Conservation (phyloP, 805 yeast species). For the Lipomyces sp. region DNA sequence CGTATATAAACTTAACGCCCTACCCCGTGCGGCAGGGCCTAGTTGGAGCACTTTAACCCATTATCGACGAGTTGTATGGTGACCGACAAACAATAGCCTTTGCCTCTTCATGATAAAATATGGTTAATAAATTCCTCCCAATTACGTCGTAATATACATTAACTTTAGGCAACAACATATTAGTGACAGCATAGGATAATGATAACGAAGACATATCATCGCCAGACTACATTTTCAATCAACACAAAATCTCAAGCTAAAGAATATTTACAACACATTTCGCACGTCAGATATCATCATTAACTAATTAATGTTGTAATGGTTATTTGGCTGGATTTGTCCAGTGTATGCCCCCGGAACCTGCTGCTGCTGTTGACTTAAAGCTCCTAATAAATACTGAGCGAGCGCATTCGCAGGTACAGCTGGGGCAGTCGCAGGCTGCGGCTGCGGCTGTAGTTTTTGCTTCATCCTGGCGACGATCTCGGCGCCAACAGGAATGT, state of each 20-base stretch:
- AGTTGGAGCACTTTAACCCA: no score
- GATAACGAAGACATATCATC: neutral
- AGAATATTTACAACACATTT: neutral
- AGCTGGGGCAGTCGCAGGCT: constrained; percentile 10
- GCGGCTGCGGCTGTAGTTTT: constrained; percentile 20
- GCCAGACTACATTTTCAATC: neutral
- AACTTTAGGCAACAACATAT: neutral
- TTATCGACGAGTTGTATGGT: no score
- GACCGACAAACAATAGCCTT: no score
- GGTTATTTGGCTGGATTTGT: neutral
- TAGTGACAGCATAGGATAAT: neutral
- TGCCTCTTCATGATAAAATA: no score
- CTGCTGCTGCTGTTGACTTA: constrained; percentile 37
- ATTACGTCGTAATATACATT: neutral
- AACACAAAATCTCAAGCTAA: neutral
- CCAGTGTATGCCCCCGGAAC: constrained; percentile 8
- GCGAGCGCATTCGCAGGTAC: constrained; percentile 61
- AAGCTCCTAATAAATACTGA: constrained; percentile 55
- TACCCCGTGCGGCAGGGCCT: no score
- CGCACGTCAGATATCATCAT: neutral
- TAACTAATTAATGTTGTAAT: constrained; percentile 11
- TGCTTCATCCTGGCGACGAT: constrained; percentile 49
- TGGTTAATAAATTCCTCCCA: neutral
- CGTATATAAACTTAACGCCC: no score
- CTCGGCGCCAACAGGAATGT: constrained; percentile 67